A percentile compares a stretch with the other conserved stretches of the same genome.
These are phyloP conservation scores for Phyllosticta citrichinensis DNA, from an alignment of 2,329 filamentous ascomycete genomes.

Conservation along the genomic window DNA sequence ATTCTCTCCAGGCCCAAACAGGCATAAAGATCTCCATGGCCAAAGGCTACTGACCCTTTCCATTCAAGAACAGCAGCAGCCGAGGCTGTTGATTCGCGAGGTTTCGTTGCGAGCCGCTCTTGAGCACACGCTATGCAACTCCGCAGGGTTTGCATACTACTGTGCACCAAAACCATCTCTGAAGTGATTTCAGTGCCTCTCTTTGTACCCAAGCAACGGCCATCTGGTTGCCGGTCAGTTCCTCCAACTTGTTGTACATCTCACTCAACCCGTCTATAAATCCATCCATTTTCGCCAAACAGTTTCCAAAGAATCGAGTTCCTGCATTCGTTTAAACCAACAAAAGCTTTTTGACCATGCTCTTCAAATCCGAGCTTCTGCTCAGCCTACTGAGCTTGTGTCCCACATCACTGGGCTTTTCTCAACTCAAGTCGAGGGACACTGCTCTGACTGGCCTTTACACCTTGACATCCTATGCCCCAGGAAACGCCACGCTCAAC, in stretches of 20 bases:
- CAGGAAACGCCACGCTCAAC: constrained; percentile 11
- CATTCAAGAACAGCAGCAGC: not conserved
- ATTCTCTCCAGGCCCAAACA: not conserved
- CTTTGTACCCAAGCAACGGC: not conserved
- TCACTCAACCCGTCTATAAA: not conserved
- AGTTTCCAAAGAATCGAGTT: not conserved
- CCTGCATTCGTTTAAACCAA: not conserved
- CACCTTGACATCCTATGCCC: constrained; percentile 13
- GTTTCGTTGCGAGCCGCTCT: not conserved
- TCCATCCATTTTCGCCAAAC: not conserved
- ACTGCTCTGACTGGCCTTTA: not conserved
- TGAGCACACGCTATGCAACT: not conserved
- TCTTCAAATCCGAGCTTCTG: not conserved
- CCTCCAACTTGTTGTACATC: not conserved
- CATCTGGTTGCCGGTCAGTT: not conserved
- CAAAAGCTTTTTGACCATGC: not conserved
- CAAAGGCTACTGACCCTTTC: not conserved
- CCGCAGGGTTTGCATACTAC: not conserved
- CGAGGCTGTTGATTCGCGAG: not conserved
- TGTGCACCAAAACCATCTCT: not conserved
- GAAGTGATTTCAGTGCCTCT: not conserved
- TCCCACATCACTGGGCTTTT: not conserved
- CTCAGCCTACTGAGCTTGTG: not conserved
- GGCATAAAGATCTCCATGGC: not conserved
- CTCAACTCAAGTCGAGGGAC: not conserved